Base-by-base conservation (phyloP, 768 basidiomycete species). In the Russula sp. region DNA sequence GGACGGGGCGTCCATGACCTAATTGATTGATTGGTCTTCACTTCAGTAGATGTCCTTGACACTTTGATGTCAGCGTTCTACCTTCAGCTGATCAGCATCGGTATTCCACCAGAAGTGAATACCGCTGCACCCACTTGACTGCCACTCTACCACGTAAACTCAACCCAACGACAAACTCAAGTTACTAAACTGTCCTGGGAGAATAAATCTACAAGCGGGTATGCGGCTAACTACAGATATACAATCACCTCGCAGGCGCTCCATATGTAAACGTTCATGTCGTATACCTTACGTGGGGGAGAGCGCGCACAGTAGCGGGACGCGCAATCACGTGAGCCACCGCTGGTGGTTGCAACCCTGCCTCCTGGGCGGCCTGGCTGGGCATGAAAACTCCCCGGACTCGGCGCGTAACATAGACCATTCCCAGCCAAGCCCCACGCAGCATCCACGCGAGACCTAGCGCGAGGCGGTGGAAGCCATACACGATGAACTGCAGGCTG, bases 401-500 rank as follows among this genome's bases (percentile, higher is more conserved):
- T 29, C 43, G 36, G 29, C 18, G 46, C 20, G 20, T 36, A 46
- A 58, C 6, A 34, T 53, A 41, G 7, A 11, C 6, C 4, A 20
- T 20, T 13, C 43, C 45, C n/a, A 62, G 14, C 56, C 56, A 62
- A 9, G 11, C 8, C 10, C 61, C 50, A 13, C 61, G 61, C 38
- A 62, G 20, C 6, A 62, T 41, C 61, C 61, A 62, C 20, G 50
- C 56, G 7, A 58, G 11, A 34, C 61, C n/a, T 5, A 62, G 51
- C 0, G 56, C 61, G 20, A 62, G 32, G 20, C 50, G 61, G 32
- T 62, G 61, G 18, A 49, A 58, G 9, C 62, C 59, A 29, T 59
- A 65, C 67, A 85, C 79, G 20, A 88, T 73, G 71, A 86, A 88
- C 72, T 89, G 87, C 48, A 88, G 72, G 7, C 77, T 79, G 74